These are phyloP conservation scores for Fusarium pseudograminearum DNA, from an alignment of 2,329 filamentous ascomycete genomes.

Conservation along the genomic window DNA sequence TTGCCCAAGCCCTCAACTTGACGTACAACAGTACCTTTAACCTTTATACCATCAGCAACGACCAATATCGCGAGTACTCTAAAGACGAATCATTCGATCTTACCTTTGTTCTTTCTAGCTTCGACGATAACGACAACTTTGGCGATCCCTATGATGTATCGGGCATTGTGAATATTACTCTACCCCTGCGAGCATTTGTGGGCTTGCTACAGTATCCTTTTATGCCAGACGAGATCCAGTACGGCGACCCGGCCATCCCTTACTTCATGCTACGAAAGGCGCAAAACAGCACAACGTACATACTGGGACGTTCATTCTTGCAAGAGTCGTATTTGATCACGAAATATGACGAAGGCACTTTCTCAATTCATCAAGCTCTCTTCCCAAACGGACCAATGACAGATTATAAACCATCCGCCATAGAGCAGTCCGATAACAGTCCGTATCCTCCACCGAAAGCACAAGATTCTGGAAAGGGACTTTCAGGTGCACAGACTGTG, in stretches of 20 bases:
- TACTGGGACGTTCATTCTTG: constrained; percentile 75
- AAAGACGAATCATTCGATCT: constrained; percentile 62
- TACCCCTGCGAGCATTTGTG: constrained; percentile 64
- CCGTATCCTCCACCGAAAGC: constrained; percentile 57
- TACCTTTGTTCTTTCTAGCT: constrained; percentile 68
- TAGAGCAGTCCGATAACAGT: constrained; percentile 59
- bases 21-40: constrained; percentile 72
- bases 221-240: constrained; percentile 57
- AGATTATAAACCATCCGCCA: constrained; percentile 57
- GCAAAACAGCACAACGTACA: constrained; percentile 64
- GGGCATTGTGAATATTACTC: constrained; percentile 68
- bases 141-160: constrained; percentile 61
- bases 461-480: constrained; percentile 34
- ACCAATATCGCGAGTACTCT: constrained; percentile 63
- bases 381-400: constrained; percentile 60
- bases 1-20: constrained; percentile 73
- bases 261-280: constrained; percentile 76
- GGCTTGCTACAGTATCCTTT: constrained; percentile 64
- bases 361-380: constrained; percentile 67
- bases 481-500: constrained; percentile 58
- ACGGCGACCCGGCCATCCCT: constrained; percentile 59
- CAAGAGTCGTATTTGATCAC: constrained; percentile 75
- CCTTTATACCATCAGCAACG: constrained; percentile 72
- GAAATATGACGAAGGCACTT: constrained; percentile 65
- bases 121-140: constrained; percentile 65